Base-by-base conservation (phyloP, 306 rosid genomes). In the Purshia tridentata region DNA sequence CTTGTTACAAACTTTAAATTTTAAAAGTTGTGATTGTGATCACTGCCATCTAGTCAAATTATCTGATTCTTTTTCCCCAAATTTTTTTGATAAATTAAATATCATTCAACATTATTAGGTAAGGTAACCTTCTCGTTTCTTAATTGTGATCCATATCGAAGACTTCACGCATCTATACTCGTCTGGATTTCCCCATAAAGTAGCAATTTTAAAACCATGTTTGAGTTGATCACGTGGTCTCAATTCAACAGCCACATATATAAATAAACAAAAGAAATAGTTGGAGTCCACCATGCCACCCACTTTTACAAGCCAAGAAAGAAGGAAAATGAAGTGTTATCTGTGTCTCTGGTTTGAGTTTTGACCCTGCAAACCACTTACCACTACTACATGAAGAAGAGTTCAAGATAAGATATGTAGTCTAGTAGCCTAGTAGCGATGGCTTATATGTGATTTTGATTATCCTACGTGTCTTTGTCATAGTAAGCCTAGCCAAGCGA, bases 121-220 rank as follows among this genome's bases (percentile, higher is more conserved):
- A 58, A 57, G 22, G 58, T n/a, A 37, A 52, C 11, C 57, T 35
- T 51, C 63, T 54, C 2, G 8, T 3, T 41, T 53, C 14, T 19
- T 48, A 60, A 13, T 59, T 60, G 6, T 63, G 51, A 59, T 18
- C 16, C 4, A 47, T 55, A 52, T 79, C 54, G 8, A 37, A 69
- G 46, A 22, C 20, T 22, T 73, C 66, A 60, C 50, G 46, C 70
- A 60, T 4, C 16, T 35, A 53, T 51, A 65, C 8, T 6, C n/a
- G 12, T 16, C 6, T 29, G 63, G 72, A 77, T 62, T 64, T 73
- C n/a, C 60, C 46, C n/a, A 44, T 64, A 41, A 41, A 63, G 68
- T 35, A 55, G 62, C 73, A 35, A 56, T 49, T 37, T 46, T 40
- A 19, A 65, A 53, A 46, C 9, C 55, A 19, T 49, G 19, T 45